Percentiles rank a stretch among this genome's conserved stretches.
phyloP scores from a whole-genome alignment of 306 rosid genomes.

The Cucurbita ficifolia region DNA sequence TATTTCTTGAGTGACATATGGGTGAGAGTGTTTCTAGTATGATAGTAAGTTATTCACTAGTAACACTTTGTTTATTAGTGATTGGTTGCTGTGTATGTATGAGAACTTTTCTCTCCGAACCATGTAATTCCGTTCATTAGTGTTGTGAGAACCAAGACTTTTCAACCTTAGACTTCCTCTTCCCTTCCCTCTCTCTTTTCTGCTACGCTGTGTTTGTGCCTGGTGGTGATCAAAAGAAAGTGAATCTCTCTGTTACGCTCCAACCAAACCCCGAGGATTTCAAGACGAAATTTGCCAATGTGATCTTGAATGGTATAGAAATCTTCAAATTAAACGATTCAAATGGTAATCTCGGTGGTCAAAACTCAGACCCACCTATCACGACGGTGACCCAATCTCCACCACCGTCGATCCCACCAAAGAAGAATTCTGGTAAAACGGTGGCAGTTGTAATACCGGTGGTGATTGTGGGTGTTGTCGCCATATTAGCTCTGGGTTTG shows the following conservation, averaged over 20 bases:
- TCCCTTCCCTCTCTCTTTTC: not conserved
- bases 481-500: not conserved
- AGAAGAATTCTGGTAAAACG: accelerated
- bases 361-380: constrained; percentile 20
- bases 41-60: too few species aligned
- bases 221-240: not conserved
- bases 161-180: not conserved
- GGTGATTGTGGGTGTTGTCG: not conserved
- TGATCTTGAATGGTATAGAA: constrained; percentile 32
- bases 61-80: too few species aligned
- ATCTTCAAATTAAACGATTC: constrained; percentile 26
- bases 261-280: not conserved
- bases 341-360: constrained; percentile 17
- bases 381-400: not conserved
- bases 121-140: too few species aligned
- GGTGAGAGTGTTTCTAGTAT: too few species aligned
- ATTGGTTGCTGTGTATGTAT: too few species aligned
- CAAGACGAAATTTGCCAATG: not conserved
- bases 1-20: too few species aligned
- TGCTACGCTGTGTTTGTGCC: not conserved
- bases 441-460: not conserved
- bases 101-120: too few species aligned
- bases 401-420: not conserved
- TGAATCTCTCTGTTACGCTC: constrained; percentile 10
- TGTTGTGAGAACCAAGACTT: not conserved